Evolutionary conservation across 2,329 filamentous ascomycete species (phyloP).

Genomic region (Penicillium glabrum): DNA sequence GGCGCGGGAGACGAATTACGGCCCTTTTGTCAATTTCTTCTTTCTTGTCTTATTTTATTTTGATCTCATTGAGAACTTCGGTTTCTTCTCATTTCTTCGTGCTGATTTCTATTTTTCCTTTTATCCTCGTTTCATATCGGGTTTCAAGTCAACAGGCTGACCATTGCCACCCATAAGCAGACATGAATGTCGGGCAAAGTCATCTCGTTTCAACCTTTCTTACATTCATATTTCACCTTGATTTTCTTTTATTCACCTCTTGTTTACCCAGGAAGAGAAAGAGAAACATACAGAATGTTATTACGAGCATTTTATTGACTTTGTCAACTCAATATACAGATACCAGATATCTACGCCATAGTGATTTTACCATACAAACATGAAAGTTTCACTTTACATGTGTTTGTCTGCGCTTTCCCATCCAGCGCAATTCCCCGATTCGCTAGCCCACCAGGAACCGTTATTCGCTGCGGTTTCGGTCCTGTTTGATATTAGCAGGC

Average conservation of each 20-base stretch:
- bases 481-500: slow-evolving; percentile 10
- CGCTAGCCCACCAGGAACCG: slow-evolving; percentile 20
- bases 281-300: slow-evolving; percentile 15
- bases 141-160: too few species aligned
- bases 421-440: slow-evolving; percentile 22
- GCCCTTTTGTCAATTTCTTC: slow-evolving; percentile 18
- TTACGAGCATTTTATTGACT: slow-evolving; percentile 5
- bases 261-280: too few species aligned
- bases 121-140: not conserved
- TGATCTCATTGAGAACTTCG: not conserved
- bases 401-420: slow-evolving; percentile 3
- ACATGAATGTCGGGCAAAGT: not conserved
- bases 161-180: too few species aligned
- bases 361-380: not conserved
- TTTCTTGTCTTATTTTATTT: slow-evolving; percentile 9
- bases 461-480: slow-evolving; percentile 23
- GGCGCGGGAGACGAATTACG: slow-evolving; percentile 33
- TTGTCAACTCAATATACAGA: not conserved
- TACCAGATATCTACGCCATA: not conserved
- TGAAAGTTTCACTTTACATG: not conserved
- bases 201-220: not conserved
- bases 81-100: not conserved
- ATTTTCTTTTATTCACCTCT: not conserved
- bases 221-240: not conserved
- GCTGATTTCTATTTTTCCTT: not conserved